Conservation (phyloP, 176 grass and related monocot species). For the Musa schizocarpa region DNA sequence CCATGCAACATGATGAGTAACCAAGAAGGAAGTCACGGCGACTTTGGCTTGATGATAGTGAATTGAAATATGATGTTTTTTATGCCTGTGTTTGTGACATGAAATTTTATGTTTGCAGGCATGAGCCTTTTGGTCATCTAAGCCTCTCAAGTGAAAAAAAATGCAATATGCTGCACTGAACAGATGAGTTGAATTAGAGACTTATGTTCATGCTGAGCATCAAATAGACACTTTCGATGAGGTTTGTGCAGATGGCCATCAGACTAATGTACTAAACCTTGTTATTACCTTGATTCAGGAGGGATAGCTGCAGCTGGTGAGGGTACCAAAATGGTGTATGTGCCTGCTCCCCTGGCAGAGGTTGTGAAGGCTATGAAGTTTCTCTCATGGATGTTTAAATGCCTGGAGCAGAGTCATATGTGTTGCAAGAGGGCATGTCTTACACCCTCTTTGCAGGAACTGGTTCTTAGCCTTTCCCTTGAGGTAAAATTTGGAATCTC, state of each 20-base stretch:
- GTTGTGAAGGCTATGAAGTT: background rate
- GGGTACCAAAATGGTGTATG: background rate
- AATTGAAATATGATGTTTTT: too few species aligned
- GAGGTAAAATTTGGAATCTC: background rate
- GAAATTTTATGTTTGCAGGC: background rate
- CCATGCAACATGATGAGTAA: too few species aligned
- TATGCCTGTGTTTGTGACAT: too few species aligned
- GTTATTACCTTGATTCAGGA: conserved; percentile 1
- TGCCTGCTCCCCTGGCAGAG: background rate
- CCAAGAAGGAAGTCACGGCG: too few species aligned
- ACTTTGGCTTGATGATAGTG: too few species aligned
- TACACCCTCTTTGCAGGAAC: background rate
- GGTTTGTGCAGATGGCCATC: too few species aligned
- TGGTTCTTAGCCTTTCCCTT: conserved; percentile 1
- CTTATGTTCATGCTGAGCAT: background rate
- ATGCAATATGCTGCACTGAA: background rate
- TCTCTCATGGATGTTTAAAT: background rate
- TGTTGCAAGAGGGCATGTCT: background rate
- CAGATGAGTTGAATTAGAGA: background rate
- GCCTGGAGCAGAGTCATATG: too few species aligned
- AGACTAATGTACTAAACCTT: too few species aligned
- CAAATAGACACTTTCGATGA: too few species aligned
- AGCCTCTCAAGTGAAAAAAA: background rate
- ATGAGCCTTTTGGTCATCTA: background rate
- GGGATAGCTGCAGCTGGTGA: background rate